A percentile compares a stretch with the other conserved stretches of the same genome.
phyloP scores from a whole-genome alignment of 257 asterid genomes.

The Primulina tabacum region DNA sequence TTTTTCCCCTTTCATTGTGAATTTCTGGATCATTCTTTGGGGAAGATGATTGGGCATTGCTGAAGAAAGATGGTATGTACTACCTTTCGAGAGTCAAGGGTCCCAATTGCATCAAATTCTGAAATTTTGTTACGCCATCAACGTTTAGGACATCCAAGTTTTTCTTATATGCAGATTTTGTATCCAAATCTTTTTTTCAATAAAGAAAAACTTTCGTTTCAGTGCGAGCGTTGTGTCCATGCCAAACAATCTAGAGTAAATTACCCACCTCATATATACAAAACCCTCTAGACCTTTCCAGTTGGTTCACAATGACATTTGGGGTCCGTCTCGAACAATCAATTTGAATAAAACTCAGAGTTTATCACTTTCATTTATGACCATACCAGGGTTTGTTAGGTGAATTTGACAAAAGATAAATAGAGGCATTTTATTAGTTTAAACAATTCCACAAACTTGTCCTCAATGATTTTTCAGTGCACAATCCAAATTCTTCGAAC shows the following conservation, averaged over 20 bases:
- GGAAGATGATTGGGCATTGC: background rate
- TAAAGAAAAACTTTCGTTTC: background rate
- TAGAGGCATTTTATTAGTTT: background rate
- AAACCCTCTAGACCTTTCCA: slow-evolving; percentile 5
- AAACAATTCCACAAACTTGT: background rate
- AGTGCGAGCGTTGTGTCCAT: background rate
- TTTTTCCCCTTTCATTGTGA: background rate
- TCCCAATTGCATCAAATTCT: background rate
- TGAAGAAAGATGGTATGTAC: background rate
- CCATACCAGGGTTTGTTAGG: background rate
- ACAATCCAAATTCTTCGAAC: no score
- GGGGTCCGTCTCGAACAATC: no score
- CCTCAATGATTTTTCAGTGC: no score
- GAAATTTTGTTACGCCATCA: background rate
- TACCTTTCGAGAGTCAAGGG: background rate
- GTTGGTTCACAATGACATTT: background rate
- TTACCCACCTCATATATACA: background rate
- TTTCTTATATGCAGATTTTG: background rate
- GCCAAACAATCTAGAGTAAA: background rate
- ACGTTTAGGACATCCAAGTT: background rate
- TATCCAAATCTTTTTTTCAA: background rate
- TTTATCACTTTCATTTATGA: background rate
- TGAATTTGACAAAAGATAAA: background rate
- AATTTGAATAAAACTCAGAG: no score
- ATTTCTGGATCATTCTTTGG: background rate